These are phyloP conservation scores for Chrysanthemum seticuspe DNA, from an alignment of 129 eudicot species.

Conservation along the genomic window DNA sequence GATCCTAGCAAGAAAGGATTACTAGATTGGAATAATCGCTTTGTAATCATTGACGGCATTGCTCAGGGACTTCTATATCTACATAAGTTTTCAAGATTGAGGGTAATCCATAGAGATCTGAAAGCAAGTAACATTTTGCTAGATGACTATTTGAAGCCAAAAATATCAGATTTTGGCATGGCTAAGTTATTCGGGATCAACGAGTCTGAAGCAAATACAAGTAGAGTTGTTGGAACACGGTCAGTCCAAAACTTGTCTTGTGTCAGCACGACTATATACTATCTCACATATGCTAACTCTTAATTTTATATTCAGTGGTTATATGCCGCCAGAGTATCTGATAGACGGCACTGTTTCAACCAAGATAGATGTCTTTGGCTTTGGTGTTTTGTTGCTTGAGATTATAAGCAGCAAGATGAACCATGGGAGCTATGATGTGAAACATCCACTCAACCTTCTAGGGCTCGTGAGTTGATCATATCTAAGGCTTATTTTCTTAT, in stretches of 20 bases:
- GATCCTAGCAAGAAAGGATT: constrained; percentile 25
- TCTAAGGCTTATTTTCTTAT: no score
- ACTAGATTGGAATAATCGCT: constrained; percentile 29
- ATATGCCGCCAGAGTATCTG: no score
- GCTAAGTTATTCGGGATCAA: constrained; percentile 30
- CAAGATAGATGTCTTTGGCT: no score
- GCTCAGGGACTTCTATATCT: constrained; percentile 40
- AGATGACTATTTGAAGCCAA: constrained; percentile 31
- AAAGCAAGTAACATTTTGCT: constrained; percentile 39
- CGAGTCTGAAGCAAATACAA: constrained; percentile 33
- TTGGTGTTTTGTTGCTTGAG: no score
- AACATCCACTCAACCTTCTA: no score
- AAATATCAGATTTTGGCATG: constrained; percentile 35
- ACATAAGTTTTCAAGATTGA: constrained; percentile 31
- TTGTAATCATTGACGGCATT: constrained; percentile 33
- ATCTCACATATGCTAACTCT: background rate
- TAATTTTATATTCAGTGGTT: no score
- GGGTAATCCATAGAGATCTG: constrained; percentile 35
- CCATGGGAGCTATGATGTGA: no score
- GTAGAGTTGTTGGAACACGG: constrained; percentile 39
- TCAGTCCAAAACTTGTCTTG: constrained; percentile 7
- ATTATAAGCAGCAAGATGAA: no score
- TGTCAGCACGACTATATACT: background rate
- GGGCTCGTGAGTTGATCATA: no score
- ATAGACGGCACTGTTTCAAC: no score